Evolutionary conservation across 1,284 basidiomycete species (phyloP).

Genomic region (Grifola frondosa): DNA sequence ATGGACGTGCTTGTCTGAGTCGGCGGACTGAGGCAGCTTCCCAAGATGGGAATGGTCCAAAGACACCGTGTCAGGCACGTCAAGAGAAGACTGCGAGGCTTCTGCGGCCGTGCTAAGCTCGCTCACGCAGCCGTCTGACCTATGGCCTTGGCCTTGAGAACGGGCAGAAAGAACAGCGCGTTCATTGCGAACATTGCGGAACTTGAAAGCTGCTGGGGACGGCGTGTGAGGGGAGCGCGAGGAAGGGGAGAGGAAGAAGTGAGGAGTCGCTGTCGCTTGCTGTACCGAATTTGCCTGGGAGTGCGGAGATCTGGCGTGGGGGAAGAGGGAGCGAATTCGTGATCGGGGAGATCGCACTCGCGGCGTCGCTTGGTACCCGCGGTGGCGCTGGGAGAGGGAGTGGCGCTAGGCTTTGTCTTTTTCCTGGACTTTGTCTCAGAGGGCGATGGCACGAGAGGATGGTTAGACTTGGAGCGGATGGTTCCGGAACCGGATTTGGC

Average conservation of each 20-base stretch:
- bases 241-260: constrained; percentile 1
- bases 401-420: too few relatives aligned
- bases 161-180: constrained; percentile 4
- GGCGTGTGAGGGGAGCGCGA: background rate
- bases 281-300: constrained; percentile 17
- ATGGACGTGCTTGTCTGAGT: too few relatives aligned
- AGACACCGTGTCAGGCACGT: too few relatives aligned
- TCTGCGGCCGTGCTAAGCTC: background rate
- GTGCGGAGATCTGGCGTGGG: constrained; percentile 7
- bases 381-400: too few relatives aligned
- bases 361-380: too few relatives aligned
- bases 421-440: too few relatives aligned
- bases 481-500: too few relatives aligned
- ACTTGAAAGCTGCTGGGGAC: background rate
- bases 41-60: too few relatives aligned
- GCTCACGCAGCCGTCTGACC: background rate
- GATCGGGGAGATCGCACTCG: constrained; percentile 7
- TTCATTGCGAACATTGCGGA: background rate
- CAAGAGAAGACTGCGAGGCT: too few relatives aligned
- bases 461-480: too few relatives aligned
- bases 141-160: background rate
- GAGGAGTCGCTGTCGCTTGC: constrained; percentile 19
- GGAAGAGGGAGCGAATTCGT: constrained; percentile 10
- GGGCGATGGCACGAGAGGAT: too few relatives aligned
- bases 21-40: too few relatives aligned